Base-by-base conservation (phyloP, 371 early-diverging fungal genomes). In the Mucor mucedo region DNA sequence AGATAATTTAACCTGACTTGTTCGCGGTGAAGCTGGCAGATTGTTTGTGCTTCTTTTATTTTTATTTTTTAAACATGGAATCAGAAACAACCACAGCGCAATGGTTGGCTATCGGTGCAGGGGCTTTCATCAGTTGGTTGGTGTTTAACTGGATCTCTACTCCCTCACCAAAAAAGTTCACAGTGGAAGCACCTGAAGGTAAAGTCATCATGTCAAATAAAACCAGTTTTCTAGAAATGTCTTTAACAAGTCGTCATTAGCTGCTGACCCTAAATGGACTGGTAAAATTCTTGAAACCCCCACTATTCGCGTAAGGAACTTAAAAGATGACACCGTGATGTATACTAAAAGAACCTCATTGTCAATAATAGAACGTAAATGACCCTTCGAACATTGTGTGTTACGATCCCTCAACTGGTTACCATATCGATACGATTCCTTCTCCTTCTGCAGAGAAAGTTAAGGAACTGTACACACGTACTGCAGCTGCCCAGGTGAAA, bases 341-440 rank as follows among this genome's bases (percentile, higher is more conserved):
- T 47, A 28, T 9, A 38, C 6, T 8, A 58, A 21, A 7, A 40
- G 58, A 33, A 28, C 42, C 35, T 50, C 48, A 44, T 44, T 65
- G 35, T 60, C 66, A 45, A 13, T 28, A 55, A 48, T 58, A 89
- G 89, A 81, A 87, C 56, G 69, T 79, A 21, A 59, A 61, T 38
- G 73, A 81, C 30, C 86, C 87, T 5, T 75, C 72, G 11, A 77
- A 69, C n/a, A 93, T 95, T 71, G 75, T 85, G 30, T 94, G 95
- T 72, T 92, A 87, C 70, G 95, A 95, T 62, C 95, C 95, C n/a
- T 82, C 95, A 42, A 94, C 94, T 42, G 95, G 92, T 16, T 85
- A 85, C 47, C 84, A 81, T 40, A 82, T 95, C 38, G 89, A 83
- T 38, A 83, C 78, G n/a, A 84, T 90, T 21, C 77, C 75, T 42